phyloP scores from a whole-genome alignment of 2,329 filamentous ascomycete species.

The Pleoardoris graminearum region DNA sequence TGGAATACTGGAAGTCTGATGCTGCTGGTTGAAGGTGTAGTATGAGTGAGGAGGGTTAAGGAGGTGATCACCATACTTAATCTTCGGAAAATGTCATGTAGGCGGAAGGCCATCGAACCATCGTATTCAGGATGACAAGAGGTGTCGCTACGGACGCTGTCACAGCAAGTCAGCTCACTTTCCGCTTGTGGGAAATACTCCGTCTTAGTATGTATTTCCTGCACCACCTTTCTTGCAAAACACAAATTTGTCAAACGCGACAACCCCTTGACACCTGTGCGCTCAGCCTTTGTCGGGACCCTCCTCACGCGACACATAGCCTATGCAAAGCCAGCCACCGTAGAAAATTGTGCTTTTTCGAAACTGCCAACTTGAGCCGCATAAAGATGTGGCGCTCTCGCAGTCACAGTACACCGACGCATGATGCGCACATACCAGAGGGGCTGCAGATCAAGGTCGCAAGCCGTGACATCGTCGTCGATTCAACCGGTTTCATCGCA shows the following conservation, averaged over 20 bases:
- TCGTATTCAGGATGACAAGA: too few relatives aligned
- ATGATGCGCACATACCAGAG: constrained; percentile 1
- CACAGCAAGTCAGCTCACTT: too few relatives aligned
- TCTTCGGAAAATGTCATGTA: too few relatives aligned
- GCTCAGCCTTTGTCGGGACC: background rate
- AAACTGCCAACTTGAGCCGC: background rate
- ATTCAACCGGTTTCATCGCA: constrained; percentile 4
- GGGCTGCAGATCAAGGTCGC: constrained; percentile 4
- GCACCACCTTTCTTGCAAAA: too few relatives aligned
- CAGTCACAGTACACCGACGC: background rate
- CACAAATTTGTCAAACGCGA: background rate
- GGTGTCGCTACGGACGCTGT: too few relatives aligned
- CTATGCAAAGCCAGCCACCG: background rate
- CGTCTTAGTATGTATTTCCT: too few relatives aligned
- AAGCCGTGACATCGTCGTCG: constrained; percentile 1
- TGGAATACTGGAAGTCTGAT: too few relatives aligned
- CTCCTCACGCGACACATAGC: background rate
- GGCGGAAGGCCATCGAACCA: too few relatives aligned
- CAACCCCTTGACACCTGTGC: constrained; percentile 3
- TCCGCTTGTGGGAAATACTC: too few relatives aligned
- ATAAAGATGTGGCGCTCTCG: background rate
- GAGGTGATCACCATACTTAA: too few relatives aligned
- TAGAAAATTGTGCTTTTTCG: background rate
- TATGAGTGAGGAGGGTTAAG: too few relatives aligned
- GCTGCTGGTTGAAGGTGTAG: too few relatives aligned